Evolutionary conservation across 495 filamentous ascomycete genomes (phyloP).

Genomic region (Mytilinidion resinicola): DNA sequence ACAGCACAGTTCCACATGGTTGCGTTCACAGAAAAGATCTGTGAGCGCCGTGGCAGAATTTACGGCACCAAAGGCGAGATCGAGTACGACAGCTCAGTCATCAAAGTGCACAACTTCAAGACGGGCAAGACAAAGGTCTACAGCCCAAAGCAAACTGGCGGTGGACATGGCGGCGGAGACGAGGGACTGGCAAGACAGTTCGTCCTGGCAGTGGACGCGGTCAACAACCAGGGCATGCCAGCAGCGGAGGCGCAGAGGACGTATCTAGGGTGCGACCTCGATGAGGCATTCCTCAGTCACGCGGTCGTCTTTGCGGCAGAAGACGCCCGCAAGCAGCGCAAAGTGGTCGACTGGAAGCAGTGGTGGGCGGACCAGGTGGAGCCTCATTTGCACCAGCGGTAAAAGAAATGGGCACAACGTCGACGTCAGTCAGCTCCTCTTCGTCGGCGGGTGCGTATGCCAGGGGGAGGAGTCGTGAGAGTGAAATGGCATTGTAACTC

Average conservation of each 20-base stretch:
- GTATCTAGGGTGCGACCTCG: constrained; percentile 72
- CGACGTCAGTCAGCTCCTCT: neutral
- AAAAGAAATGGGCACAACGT: neutral
- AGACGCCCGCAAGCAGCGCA: constrained; percentile 63
- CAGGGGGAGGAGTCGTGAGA: constrained; percentile 3
- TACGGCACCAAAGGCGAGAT: constrained; percentile 87
- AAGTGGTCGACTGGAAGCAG: constrained; percentile 64
- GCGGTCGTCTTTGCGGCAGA: constrained; percentile 93
- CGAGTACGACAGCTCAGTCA: constrained; percentile 62
- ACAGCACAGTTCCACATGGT: constrained; percentile 91
- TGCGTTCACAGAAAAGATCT: constrained; percentile 79
- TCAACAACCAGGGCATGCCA: constrained; percentile 60
- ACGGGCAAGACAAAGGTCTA: constrained; percentile 50
- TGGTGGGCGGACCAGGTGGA: constrained; percentile 58
- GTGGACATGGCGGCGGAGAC: constrained; percentile 84
- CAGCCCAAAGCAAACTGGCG: constrained; percentile 46
- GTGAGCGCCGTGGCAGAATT: constrained; percentile 70
- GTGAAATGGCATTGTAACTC: too few species aligned
- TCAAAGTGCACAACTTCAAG: constrained; percentile 58
- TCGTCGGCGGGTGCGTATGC: constrained; percentile 18
- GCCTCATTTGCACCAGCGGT: constrained; percentile 25
- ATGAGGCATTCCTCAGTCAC: constrained; percentile 82
- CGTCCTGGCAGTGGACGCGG: constrained; percentile 70
- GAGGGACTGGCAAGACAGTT: constrained; percentile 73
- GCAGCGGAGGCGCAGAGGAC: constrained; percentile 67